A percentile compares a stretch with the other conserved stretches of the same genome.
These are phyloP conservation scores for Rhododendron ovatum DNA, from an alignment of 148 eudicot genomes.

Conservation along the genomic window DNA sequence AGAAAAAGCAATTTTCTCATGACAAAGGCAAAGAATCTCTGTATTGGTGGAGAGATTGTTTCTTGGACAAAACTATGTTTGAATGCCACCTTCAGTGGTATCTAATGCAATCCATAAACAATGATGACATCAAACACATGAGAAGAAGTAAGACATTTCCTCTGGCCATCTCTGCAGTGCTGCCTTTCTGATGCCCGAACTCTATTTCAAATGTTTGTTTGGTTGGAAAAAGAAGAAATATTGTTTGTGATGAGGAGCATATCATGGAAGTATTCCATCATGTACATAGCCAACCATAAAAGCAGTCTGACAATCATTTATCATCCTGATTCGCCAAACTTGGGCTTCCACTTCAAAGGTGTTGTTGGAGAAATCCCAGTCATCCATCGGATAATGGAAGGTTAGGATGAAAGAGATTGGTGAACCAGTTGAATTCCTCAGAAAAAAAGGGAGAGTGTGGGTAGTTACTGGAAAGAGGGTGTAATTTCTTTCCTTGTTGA, in stretches of 20 bases:
- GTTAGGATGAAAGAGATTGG: background rate
- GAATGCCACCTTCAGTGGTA: background rate
- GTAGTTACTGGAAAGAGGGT: background rate
- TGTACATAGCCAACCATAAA: background rate
- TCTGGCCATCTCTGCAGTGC: background rate
- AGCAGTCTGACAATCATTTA: background rate
- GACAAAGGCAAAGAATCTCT: background rate
- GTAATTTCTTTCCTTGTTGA: background rate
- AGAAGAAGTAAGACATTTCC: background rate
- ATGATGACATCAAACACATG: background rate
- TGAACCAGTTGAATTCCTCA: background rate
- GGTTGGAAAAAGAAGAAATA: background rate
- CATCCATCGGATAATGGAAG: background rate
- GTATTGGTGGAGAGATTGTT: background rate
- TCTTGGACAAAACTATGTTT: background rate
- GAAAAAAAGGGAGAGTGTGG: background rate
- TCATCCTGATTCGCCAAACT: background rate
- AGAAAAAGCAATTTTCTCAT: background rate
- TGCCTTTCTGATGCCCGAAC: background rate
- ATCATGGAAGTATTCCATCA: background rate
- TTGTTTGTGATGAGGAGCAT: background rate
- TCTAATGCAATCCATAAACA: background rate
- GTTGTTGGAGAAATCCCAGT: background rate
- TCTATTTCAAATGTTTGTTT: background rate
- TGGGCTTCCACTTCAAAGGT: background rate